phyloP scores from a whole-genome alignment of 208 protist species.

The Tritrichomonas musculus region DNA sequence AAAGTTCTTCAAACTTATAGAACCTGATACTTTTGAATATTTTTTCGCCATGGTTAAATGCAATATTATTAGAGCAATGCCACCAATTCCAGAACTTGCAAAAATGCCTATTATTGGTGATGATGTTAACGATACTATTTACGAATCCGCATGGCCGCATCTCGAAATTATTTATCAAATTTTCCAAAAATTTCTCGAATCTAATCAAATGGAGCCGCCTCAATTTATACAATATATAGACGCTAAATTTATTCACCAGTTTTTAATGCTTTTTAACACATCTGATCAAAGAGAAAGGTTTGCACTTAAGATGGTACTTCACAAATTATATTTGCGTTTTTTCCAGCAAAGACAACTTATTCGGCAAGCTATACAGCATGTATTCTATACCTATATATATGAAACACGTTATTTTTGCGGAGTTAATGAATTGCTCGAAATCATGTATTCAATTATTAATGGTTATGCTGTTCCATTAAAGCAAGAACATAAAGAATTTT shows the following conservation, averaged over 20 bases:
- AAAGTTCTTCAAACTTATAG: neutral
- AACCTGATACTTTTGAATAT: neutral
- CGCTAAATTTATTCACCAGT: neutral
- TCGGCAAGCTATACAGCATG: conserved; percentile 1
- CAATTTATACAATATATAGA: neutral
- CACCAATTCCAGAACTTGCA: neutral
- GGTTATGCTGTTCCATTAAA: conserved; percentile 32
- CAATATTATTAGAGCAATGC: neutral
- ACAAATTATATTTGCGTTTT: neutral
- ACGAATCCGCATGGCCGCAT: conserved; percentile 31
- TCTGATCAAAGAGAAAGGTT: conserved; percentile 12
- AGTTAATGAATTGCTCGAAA: conserved; percentile 30
- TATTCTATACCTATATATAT: conserved; percentile 25
- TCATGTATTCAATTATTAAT: conserved; percentile 33
- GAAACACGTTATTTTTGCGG: conserved; percentile 7
- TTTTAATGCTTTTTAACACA: conserved; percentile 20
- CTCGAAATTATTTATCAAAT: conserved; percentile 13
- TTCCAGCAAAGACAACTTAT: conserved; percentile 12
- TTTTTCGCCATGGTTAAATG: conserved; percentile 31
- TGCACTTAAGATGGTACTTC: conserved; percentile 2
- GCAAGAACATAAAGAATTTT: conserved; percentile 25
- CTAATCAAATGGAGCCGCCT: neutral
- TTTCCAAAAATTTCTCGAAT: conserved; percentile 26
- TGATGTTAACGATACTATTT: conserved; percentile 26
- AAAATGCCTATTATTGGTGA: conserved; percentile 30